Conservation (phyloP, 2,329 filamentous ascomycete species). For the Verticillium albo-atrum region DNA sequence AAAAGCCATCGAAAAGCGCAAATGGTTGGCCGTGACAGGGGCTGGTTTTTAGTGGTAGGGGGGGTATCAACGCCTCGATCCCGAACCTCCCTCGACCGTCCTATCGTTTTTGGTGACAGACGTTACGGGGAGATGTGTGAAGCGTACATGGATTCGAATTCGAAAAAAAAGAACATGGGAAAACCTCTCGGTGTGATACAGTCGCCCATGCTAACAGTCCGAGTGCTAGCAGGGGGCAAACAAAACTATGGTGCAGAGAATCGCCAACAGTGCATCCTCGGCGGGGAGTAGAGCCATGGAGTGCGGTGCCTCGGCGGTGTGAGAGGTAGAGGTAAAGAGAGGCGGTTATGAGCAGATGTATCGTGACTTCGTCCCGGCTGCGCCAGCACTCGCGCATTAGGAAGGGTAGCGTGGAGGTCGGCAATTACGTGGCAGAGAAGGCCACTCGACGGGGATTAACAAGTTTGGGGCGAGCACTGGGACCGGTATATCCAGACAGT, state of each 20-base stretch:
- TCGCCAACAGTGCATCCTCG: background rate
- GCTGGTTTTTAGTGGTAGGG: background rate
- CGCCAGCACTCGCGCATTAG: constrained; percentile 14
- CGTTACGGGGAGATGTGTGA: constrained; percentile 10
- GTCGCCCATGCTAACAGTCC: constrained; percentile 10
- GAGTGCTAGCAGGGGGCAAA: background rate
- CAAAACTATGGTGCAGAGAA: background rate
- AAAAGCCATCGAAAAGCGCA: background rate
- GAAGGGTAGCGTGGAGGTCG: constrained; percentile 11
- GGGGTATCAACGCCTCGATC: constrained; percentile 14
- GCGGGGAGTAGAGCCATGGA: background rate
- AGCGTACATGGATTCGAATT: constrained; percentile 13
- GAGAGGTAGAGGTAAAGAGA: background rate
- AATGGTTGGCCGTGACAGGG: background rate
- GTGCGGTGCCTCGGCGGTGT: background rate
- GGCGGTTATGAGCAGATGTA: background rate
- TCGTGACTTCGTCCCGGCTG: constrained; percentile 2
- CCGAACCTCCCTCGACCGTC: constrained; percentile 10
- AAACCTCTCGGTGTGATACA: constrained; percentile 12
- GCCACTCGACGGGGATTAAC: constrained; percentile 13
- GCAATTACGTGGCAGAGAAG: constrained; percentile 13
- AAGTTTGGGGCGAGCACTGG: constrained; percentile 14
- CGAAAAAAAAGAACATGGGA: constrained; percentile 11
- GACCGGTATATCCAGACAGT: constrained; percentile 13
- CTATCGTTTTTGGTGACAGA: constrained; percentile 9